Conservation (phyloP, 2,329 filamentous ascomycete species). For the Chalara sp. region DNA sequence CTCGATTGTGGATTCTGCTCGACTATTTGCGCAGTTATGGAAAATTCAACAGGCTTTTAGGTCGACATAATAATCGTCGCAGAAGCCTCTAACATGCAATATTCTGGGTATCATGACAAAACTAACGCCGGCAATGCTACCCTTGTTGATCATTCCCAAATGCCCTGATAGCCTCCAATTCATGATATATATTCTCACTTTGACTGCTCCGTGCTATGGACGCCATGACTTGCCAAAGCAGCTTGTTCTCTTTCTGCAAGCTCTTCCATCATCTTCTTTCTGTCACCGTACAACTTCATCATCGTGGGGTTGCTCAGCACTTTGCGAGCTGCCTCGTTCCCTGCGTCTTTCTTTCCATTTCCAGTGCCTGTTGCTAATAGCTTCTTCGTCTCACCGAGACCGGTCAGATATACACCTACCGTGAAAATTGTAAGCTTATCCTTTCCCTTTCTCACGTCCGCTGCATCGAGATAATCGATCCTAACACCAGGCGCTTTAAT, state of each 20-base stretch:
- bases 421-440: constrained; percentile 51
- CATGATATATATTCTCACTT: too few species aligned
- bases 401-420: constrained; percentile 58
- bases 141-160: too few species aligned
- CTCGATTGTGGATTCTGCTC: too few species aligned
- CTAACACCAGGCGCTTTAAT: constrained; percentile 48
- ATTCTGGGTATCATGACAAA: too few species aligned
- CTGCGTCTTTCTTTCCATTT: constrained; percentile 63
- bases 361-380: constrained; percentile 58
- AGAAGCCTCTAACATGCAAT: too few species aligned
- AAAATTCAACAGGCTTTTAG: too few species aligned
- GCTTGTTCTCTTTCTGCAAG: constrained; percentile 18
- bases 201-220: not conserved
- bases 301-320: constrained; percentile 62
- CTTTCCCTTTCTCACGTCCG: constrained; percentile 46
- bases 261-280: constrained; percentile 39
- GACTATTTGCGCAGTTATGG: too few species aligned
- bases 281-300: constrained; percentile 37
- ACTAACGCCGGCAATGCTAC: too few species aligned
- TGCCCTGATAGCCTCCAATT: too few species aligned
- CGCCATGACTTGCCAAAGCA: constrained; percentile 8
- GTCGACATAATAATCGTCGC: too few species aligned
- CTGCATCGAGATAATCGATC: constrained; percentile 55
- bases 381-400: constrained; percentile 59
- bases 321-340: constrained; percentile 55